These are phyloP conservation scores for Henningerozyma blattae DNA, from an alignment of 805 yeast genomes.

Conservation along the genomic window DNA sequence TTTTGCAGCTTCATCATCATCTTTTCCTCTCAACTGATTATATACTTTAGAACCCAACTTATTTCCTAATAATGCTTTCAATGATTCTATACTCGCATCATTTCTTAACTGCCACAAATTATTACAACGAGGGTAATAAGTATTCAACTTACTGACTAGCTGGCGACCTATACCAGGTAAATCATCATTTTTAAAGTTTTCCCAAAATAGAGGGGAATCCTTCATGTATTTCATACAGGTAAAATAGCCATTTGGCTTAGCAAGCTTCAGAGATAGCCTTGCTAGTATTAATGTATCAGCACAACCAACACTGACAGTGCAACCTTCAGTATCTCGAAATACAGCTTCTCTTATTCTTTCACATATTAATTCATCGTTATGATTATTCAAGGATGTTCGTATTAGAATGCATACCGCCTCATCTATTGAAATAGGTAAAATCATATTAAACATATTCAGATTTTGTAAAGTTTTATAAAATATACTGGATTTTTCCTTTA, in stretches of 20 bases:
- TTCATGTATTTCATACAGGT: slow-evolving; percentile 25
- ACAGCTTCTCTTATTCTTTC: slow-evolving; percentile 30
- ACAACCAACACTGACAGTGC: slow-evolving; percentile 74
- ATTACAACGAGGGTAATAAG: slow-evolving; percentile 1
- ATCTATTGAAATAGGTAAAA: slow-evolving; percentile 82
- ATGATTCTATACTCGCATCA: slow-evolving; percentile 27
- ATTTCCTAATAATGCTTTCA: slow-evolving; percentile 41
- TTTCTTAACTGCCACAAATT: slow-evolving; percentile 29
- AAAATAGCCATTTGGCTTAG: slow-evolving; percentile 69
- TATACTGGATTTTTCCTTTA: slow-evolving; percentile 49
- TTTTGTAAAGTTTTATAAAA: slow-evolving; percentile 47
- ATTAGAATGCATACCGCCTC: slow-evolving; percentile 49
- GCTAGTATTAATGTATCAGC: slow-evolving; percentile 66
- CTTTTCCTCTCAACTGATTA: slow-evolving; percentile 55
- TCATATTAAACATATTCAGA: slow-evolving; percentile 26
- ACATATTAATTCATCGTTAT: slow-evolving; percentile 10
- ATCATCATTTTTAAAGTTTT: slow-evolving; percentile 21
- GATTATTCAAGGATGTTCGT: not conserved
- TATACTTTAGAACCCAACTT: slow-evolving; percentile 58
- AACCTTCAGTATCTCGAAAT: slow-evolving; percentile 32
- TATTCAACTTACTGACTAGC: slow-evolving; percentile 34
- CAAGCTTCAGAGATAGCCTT: slow-evolving; percentile 54
- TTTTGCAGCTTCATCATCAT: slow-evolving; percentile 42
- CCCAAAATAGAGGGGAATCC: slow-evolving; percentile 20
- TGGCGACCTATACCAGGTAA: slow-evolving; percentile 57